Base-by-base conservation (phyloP, 208 protist species). In the Leishmania mexicana region DNA sequence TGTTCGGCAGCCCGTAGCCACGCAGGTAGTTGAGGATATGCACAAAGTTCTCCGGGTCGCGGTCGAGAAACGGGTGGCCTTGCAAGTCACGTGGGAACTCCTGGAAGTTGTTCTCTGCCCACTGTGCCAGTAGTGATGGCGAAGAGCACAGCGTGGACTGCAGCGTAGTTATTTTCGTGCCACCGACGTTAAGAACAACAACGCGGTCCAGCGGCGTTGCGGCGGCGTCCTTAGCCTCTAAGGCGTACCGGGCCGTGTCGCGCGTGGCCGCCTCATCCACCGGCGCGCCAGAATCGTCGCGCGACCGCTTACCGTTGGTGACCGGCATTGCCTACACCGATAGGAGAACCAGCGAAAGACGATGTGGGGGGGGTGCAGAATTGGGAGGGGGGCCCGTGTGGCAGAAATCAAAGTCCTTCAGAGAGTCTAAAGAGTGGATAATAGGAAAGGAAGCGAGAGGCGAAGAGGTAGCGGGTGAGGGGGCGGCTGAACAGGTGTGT, bases 21-120 rank as follows among this genome's bases (percentile, higher is more conserved):
- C 94, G 92, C 75, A 97, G 81, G 81, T 93, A 97, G 87, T 96
- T 96, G 49, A 98, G 72, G 51, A 98, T 89, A 71, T 94, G 87
- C 17, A 84, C 51, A 79, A 98, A 97, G 65, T 90, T 97, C 49
- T 81, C 83, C 0, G 90, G 83, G 75, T 98, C 95, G 53, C 95
- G 91, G 82, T 98, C 95, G 70, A 98, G 85, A 71, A 97, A 98
- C 2, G 93, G 93, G 81, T 90, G 87, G 8, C 93, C 94, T 19
- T 89, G 85, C 38, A 71, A 35, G 77, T 98, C 95, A 35, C 90
- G 91, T n/a, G 95, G 93, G 31, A 96, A 87, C 15, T 81, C 88
- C 15, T 77, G 65, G 78, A 97, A 97, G 81, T 94, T 83, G 70
- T 86, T 86, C 31, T 84, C 78, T 0, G 93, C 76, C 92, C 92